Conservation (phyloP, 2,329 filamentous ascomycete species). For the Pseudocercospora fijiensis region DNA sequence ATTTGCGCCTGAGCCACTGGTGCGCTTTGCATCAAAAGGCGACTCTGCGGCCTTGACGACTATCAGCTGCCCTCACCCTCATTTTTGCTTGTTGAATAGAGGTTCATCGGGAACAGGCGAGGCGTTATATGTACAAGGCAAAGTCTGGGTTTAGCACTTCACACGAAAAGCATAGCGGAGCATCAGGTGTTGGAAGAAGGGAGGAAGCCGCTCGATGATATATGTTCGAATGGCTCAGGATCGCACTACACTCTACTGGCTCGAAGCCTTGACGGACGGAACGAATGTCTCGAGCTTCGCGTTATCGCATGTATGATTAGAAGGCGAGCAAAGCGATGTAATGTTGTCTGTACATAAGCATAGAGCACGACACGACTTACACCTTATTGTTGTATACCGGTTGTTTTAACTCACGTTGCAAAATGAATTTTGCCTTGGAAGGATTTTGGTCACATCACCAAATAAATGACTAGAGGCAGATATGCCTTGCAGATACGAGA, state of each 20-base stretch:
- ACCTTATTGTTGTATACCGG: no score
- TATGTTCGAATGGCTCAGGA: background rate
- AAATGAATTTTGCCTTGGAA: background rate
- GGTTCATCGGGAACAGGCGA: conserved; percentile 6
- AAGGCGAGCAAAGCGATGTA: conserved; percentile 6
- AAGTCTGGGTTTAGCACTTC: background rate
- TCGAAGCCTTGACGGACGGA: background rate
- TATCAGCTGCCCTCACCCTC: conserved; percentile 9
- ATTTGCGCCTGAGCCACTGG: conserved; percentile 21
- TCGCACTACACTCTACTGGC: conserved; percentile 18
- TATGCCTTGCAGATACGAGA: background rate
- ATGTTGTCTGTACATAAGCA: conserved; percentile 18
- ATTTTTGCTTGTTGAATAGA: conserved; percentile 9
- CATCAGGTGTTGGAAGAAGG: background rate
- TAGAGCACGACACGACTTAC: background rate
- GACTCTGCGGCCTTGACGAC: conserved; percentile 3
- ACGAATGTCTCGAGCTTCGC: conserved; percentile 4
- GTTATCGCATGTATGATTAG: conserved; percentile 6
- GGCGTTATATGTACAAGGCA: conserved; percentile 1
- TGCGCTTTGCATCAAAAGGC: conserved; percentile 6
- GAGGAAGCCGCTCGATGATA: background rate
- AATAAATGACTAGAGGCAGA: background rate
- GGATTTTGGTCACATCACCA: background rate
- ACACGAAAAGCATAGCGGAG: background rate
- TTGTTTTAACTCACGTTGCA: background rate